Conservation (phyloP, 805 yeast genomes). For the Candida arabinofermentans region DNA sequence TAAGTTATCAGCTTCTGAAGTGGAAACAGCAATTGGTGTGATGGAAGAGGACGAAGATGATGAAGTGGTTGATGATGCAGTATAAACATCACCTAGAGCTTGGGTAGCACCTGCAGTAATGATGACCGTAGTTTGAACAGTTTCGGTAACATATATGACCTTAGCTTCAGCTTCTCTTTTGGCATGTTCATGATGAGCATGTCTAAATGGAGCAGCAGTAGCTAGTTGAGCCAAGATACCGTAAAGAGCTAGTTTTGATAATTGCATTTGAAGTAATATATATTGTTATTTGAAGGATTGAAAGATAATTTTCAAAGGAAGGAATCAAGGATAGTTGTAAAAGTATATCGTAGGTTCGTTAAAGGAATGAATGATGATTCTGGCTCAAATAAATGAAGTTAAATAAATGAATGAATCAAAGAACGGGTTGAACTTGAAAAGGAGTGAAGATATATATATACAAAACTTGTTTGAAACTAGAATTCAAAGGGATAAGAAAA, state of each 20-base stretch:
- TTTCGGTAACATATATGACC: slow-evolving; percentile 21
- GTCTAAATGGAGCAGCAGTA: slow-evolving; percentile 22
- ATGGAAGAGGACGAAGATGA: not conserved
- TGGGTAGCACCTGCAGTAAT: slow-evolving; percentile 21
- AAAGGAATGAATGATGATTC: too few relatives aligned
- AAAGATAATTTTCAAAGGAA: not conserved
- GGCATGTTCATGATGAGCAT: slow-evolving; percentile 12
- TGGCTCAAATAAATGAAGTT: too few relatives aligned
- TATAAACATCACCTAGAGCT: slow-evolving; percentile 11
- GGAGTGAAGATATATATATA: too few relatives aligned
- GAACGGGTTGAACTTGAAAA: too few relatives aligned
- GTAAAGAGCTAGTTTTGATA: slow-evolving; percentile 16
- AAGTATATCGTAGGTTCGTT: too few relatives aligned
- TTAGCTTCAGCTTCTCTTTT: slow-evolving; percentile 16
- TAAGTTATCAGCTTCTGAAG: slow-evolving; percentile 1
- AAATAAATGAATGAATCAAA: too few relatives aligned
- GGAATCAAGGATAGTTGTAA: not conserved
- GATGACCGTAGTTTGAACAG: slow-evolving; percentile 20
- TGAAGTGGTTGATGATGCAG: slow-evolving; percentile 1
- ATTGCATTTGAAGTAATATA: slow-evolving; percentile 12
- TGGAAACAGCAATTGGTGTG: slow-evolving; percentile 7
- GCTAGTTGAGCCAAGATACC: slow-evolving; percentile 19
- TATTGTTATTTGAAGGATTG: not conserved
- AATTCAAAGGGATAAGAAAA: too few relatives aligned
- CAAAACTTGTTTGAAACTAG: too few relatives aligned